phyloP scores from a whole-genome alignment of 2,329 filamentous ascomycete genomes.

The Fusarium sp. region DNA sequence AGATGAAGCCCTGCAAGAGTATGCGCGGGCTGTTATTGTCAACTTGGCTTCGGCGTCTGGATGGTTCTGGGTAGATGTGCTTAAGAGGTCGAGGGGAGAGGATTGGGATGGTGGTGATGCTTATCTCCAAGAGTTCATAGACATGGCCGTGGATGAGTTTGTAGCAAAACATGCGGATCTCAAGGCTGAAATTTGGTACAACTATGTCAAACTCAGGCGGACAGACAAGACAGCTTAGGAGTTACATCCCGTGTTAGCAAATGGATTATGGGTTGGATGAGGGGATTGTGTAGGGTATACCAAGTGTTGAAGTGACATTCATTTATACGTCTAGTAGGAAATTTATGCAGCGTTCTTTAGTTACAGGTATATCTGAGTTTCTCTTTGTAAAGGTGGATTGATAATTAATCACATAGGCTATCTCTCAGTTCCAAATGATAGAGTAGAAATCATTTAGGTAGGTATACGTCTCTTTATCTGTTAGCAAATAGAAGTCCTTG shows the following conservation, averaged over 20 bases:
- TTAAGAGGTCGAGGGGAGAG: slow-evolving; percentile 3
- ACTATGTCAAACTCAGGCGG: background rate
- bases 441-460: too few relatives aligned
- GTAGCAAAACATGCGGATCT: background rate
- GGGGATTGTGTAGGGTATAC: too few relatives aligned
- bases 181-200: slow-evolving; percentile 18
- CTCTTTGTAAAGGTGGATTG: too few relatives aligned
- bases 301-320: too few relatives aligned
- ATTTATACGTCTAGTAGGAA: too few relatives aligned
- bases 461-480: background rate
- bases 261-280: too few relatives aligned
- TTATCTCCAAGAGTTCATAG: background rate
- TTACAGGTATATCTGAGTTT: too few relatives aligned
- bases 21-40: background rate
- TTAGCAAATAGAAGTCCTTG: background rate
- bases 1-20: background rate
- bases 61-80: slow-evolving; percentile 14
- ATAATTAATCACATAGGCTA: too few relatives aligned
- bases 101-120: background rate
- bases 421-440: too few relatives aligned
- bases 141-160: background rate
- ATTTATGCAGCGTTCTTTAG: too few relatives aligned
- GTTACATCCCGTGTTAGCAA: background rate
- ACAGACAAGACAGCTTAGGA: background rate
- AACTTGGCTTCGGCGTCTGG: background rate